Evolutionary conservation across 2,329 filamentous ascomycete genomes (phyloP), one percentile per base, ranked within the genome.

Genomic region (Trichoderma koningii): DNA sequence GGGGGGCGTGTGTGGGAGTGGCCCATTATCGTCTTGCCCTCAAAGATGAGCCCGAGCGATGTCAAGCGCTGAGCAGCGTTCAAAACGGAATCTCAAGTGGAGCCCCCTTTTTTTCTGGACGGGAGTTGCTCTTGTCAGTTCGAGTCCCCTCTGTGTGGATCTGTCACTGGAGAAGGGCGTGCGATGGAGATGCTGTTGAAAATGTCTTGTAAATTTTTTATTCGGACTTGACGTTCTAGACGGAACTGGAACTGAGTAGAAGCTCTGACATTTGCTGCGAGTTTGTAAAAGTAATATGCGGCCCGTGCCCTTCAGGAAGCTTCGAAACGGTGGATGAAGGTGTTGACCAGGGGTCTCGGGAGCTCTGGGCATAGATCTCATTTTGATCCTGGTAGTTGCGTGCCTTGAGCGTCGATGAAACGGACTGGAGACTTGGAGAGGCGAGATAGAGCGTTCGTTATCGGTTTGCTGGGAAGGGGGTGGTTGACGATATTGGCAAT

Each of bases 351-450:
- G 57, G 57, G 57, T 34, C 17, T 50, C 45, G 56, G 55, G 9
- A 59, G 45, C 15, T 59, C 55, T 47, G 42, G 56, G 28, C 42
- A 56, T 55, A 48, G 63, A 65, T 65, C 63, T 61, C n/a, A 44
- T 61, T 65, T 65, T 65, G 42, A 56, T 65, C 50, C 63, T 65
- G 61, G 63, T 55, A 51, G 63, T 56, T 61, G 63, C 63, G 55
- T 52, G 30, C 30, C 30, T 30, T 9, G 7, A 30, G 7, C 30
- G 30, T 30, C 7, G 30, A 30, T 30, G 30, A 30, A 30, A 30
- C 30, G 30, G 30, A 30, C 7, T 7, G 7, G 30, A 30, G 55
- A 61, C 21, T 42, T 56, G 51, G 38, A 47, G 56, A 55, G 48
- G 55, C 47, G 48, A 50, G 28, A 55, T 34, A 53, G 19, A 26